Evolutionary conservation across 2,329 filamentous ascomycete species (phyloP), one percentile per base, ranked within the genome.

Genomic region (Cytospora paraplurivora): DNA sequence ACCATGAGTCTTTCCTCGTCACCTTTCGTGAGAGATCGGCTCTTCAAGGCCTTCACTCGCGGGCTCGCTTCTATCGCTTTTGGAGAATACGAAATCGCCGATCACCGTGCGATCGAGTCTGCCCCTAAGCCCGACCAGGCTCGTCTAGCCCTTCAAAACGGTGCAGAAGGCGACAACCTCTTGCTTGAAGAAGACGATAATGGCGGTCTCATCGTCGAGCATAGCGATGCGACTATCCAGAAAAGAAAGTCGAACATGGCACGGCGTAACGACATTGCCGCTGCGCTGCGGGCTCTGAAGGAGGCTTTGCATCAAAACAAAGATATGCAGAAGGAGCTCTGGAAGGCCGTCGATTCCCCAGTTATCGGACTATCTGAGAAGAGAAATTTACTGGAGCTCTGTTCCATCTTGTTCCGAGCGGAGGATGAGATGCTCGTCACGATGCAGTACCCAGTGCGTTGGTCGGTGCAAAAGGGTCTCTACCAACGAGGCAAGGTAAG

Each of bases 51-150:
- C 8, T 81, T 89, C 66, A 83, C 81, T 51, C 77, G 79, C 27
- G 88, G 87, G 5, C 76, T 90, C 49, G 88, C 86, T 4, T 80
- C 82, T 32, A 82, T 90, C 63, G 88, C 87, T 2, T 84, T 89
- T 70, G 87, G 86, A 41, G 86, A 89, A 68, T 78, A 68, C 62
- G 44, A 61, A 5, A 35, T 62, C 3, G 37, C 19, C 37, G 44
- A 53, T 13, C 51, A 56, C 21, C 62, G 54, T 41, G 27, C 41
- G 27, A 17, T 38, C 37, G 58, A 64, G 19, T 27, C 62, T 27
- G 54, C 27, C n/a, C 41, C 62, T 12, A 64, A 61, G 54, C 34
- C 61, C 13, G 17, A 37, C 15, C 38, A 56, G n/a, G 34, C 57
- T 27, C 34, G 33, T 27, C n/a, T 50, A 35, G 21, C 19, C 7